A percentile compares a stretch with the other conserved stretches of the same genome.
These are phyloP conservation scores for Neurospora cerealis DNA, from an alignment of 495 filamentous ascomycete genomes.

Conservation along the genomic window DNA sequence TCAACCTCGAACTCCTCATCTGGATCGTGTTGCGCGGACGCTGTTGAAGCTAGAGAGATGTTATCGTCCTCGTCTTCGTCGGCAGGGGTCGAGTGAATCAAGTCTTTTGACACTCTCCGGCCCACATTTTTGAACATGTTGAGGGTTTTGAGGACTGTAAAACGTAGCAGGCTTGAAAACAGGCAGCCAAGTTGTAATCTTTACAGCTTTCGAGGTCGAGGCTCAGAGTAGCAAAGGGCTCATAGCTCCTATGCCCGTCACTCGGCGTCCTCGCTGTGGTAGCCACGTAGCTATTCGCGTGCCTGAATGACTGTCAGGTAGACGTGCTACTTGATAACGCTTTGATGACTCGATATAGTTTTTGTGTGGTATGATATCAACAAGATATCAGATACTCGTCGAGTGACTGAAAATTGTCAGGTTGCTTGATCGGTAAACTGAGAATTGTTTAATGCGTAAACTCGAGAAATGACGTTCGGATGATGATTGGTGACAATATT, in stretches of 20 bases:
- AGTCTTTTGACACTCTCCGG: background rate
- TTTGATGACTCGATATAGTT: background rate
- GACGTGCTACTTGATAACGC: background rate
- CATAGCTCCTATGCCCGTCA: background rate
- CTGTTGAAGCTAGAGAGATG: conserved; percentile 55
- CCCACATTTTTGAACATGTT: conserved; percentile 1
- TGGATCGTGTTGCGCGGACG: conserved; percentile 24
- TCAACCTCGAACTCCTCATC: conserved; percentile 40
- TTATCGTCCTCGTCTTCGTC: conserved; percentile 37
- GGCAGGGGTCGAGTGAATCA: background rate
- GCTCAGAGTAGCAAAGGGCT: background rate
- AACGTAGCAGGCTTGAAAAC: background rate
- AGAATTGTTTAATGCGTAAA: background rate
- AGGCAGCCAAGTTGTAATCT: background rate
- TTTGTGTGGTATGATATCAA: background rate
- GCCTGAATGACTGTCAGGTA: background rate
- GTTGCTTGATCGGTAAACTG: background rate
- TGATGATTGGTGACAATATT: background rate
- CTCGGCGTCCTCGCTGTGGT: background rate
- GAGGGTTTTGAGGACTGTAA: background rate
- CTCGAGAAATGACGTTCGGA: background rate
- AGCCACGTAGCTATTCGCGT: background rate
- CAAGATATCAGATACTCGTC: background rate
- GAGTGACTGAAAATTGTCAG: background rate
- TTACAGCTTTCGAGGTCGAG: background rate